Evolutionary conservation across 2,329 filamentous ascomycete genomes (phyloP), one percentile per base, ranked within the genome.

Genomic region (Macrophomina pseudophaseolina): DNA sequence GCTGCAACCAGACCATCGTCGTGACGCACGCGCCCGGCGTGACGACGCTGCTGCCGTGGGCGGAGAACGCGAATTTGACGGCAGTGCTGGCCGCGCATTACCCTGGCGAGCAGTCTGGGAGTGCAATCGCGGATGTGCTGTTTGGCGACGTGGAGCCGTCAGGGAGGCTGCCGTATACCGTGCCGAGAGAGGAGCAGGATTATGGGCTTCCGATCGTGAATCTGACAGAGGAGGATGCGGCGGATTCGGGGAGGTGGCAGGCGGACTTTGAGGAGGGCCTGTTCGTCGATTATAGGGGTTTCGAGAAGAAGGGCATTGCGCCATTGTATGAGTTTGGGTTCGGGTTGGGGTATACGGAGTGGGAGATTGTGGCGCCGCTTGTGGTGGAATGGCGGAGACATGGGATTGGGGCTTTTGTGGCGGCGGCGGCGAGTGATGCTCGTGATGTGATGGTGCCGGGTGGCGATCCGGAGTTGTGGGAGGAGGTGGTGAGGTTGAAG

Each of bases 241-340:
- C 6, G 14, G 32, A n/a, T 8, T 35, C 28, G 7, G n/a, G 7
- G 9, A 40, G 18, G 12, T 63, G 58, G 58, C 58, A 63, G 30
- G 60, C 60, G 14, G 33, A 92, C 69, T 97, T 95, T 75, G 85
- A 84, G 0, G 92, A 97, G 74, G 92, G 92, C 0, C 80, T 97
- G 0, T 93, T 94, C 74, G 88, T 96, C 71, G 94, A 97, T 80
- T 97, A 97, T 79, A 89, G 93, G 11, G 87, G 94, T 77, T 94
- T 97, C 71, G 93, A 97, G 81, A 91, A 90, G 74, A 79, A 89
- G 64, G 82, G 84, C 65, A 89, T 94, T 67, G 83, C 83, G 5
- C 93, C 94, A 0, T 90, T 91, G 0, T 97, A 90, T 74, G 91
- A 92, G 56, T 97, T 97, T 71, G 94, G 94, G 0, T 94, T 89